Base-by-base conservation (phyloP, 2,329 filamentous ascomycete species). In the Trichophyton verrucosum region DNA sequence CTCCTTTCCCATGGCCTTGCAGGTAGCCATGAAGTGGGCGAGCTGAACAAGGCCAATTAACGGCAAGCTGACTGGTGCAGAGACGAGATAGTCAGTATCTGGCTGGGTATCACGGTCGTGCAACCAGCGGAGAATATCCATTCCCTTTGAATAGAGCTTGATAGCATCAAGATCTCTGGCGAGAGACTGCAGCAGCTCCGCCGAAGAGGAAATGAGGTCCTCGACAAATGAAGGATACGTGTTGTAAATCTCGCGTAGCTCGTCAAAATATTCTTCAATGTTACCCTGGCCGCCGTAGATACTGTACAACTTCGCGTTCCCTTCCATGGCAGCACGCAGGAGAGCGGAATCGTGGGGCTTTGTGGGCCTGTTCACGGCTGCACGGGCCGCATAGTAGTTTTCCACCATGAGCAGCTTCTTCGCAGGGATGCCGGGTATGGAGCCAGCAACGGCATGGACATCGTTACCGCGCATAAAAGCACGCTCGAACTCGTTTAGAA, bases 201-300 rank as follows among this genome's bases (percentile, higher is more conserved):
- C 91, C 6, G 91, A 86, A 24, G 85, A 82, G 30, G 82, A 81
- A 70, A 99, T 82, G 65, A 97, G 85, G 66, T 95, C 90, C 67
- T 89, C 87, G 3, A 96, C 85, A 67, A 99, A 95, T 30, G 88
- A 88, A 11, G 89, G 87, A 76, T 99, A 99, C 62, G 91, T 96
- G 68, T 81, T 85, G 78, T 92, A 92, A 62, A 97, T 83, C 73
- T 95, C 88, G 61, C 94, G 86, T 64, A 99, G 83, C 78, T 99
- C 94, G 67, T 99, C 92, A 70, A 99, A 99, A 77, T 99, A 99
- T 77, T 99, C 95, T 76, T 99, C 92, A 65, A 99, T 97, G 75
- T 99, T 99, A 68, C 94, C 94, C 74, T 99, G 94, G 5, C 94
- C 94, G 63, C 94, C 94, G 67, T 97, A 96, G 64, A 99, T 91